Base-by-base conservation (phyloP, 1,284 basidiomycete species). In the Malassezia slooffiae region DNA sequence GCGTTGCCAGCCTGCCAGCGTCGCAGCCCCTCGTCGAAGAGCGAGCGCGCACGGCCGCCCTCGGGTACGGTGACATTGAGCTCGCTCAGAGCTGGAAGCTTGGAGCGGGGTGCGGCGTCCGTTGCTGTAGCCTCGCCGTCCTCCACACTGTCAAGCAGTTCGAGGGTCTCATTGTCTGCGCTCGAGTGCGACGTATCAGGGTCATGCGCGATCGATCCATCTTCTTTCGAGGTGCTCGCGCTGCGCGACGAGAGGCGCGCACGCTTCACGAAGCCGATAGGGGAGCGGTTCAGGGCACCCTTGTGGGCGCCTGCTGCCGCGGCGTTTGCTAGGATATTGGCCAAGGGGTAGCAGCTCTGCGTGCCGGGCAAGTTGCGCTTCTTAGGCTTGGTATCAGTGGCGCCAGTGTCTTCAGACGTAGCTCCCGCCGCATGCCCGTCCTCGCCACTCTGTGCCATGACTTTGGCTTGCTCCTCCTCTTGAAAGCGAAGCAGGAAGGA, bases 401-500 rank as follows among this genome's bases (percentile, higher is more conserved):
- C 10, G 11, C 19, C 26, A 11, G 38, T 10, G 5, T 38, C 41
- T 15, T 22, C 35, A 34, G 12, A n/a, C n/a, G n/a, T n/a, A n/a
- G 20, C 24, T 26, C 12, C 24, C 11, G 29, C 9, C 29, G 29
- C 5, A 15, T 35, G 15, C 19, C 10, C 9, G 22, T 27, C 37
- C 19, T 16, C 33, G 32, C 43, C 48, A 16, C 32, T 31, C 22
- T 46, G 34, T 10, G 50, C 45, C n/a, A 43, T 34, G 2, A 47
- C 47, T 34, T 59, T 59, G 40, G 51, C 55, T 16, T 50, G 55
- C 29, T 65, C 64, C 38, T 63, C 62, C 21, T 60, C 59, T 30
- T 61, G 59, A 35, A 66, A 60, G 19, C 58, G 55, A 16, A 59
- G 47, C 4, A 67, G 46, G 51, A 68, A 68, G 4, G 57, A 55